A percentile compares a stretch with the other conserved stretches of the same genome.
Conservation (phyloP, 345 rosid genomes). For the Moricandia moricandioides region DNA sequence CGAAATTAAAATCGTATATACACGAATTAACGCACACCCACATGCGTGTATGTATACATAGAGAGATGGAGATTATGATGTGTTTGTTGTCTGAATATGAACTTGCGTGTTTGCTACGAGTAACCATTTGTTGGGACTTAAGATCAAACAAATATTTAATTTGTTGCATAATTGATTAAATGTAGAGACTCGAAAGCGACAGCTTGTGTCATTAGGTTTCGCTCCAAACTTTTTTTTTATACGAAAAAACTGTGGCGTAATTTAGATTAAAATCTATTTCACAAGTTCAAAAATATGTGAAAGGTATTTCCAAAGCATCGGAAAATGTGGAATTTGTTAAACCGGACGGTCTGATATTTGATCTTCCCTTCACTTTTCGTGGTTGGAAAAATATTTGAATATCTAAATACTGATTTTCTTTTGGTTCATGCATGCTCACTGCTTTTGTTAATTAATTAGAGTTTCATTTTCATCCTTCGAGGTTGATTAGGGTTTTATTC, state of each 20-base stretch:
- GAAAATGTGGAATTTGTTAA: constrained; percentile 22
- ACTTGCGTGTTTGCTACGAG: constrained; percentile 35
- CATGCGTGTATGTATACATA: background rate
- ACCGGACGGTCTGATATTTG: constrained; percentile 26
- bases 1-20: background rate
- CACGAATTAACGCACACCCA: background rate
- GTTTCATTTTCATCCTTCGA: constrained; percentile 11
- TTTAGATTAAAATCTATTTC: constrained; percentile 2
- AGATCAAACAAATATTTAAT: constrained; percentile 14
- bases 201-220: constrained; percentile 21
- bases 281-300: background rate
- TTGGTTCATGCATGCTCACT: constrained; percentile 13
- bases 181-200: constrained; percentile 27
- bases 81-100: constrained; percentile 34
- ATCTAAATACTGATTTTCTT: background rate
- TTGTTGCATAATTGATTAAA: constrained; percentile 27
- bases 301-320: constrained; percentile 4
- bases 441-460: background rate
- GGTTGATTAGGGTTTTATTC: constrained; percentile 26
- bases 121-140: constrained; percentile 16
- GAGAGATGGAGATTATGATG: constrained; percentile 21
- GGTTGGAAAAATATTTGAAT: constrained; percentile 25
- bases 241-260: background rate
- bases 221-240: background rate
- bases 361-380: constrained; percentile 13